Base-by-base conservation (phyloP, 352 stramenopile species). In the Globisporangium middletonii region DNA sequence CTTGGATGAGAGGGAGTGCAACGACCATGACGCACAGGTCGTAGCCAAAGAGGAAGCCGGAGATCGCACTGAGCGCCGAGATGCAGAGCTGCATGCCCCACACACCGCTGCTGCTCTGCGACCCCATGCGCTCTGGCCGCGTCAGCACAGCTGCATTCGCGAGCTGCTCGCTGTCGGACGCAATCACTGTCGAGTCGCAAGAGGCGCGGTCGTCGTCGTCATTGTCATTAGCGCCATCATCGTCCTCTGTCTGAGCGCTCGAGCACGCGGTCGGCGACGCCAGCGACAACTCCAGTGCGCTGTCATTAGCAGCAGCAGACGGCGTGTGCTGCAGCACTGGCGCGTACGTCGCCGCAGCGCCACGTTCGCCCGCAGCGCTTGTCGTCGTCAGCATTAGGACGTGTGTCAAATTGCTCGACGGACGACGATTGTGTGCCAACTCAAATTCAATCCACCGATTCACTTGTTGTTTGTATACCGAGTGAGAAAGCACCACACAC, bases 11-110 rank as follows among this genome's bases (percentile, higher is more conserved):
- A 37, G 79, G 77, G 52, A 89, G 59, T 12, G 77, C 79, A 27
- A 89, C 62, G 15, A 89, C 74, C 79, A 89, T 89, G 57, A 89
- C 79, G 44, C 79, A 89, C 26, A 89, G 61, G 50, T 89, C 79
- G 60, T 89, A 89, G 47, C 79, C 79, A 27, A 89, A 89, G 12
- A 89, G 65, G 50, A 89, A 89, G 0, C 79, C 79, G 12, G 77
- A 88, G 49, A 89, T 64, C 15, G 79, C 79, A 37, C 79, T 89
- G 38, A 89, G 68, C 18, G 65, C 75, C 33, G 74, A 81, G 28
- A 89, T 72, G 55, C 68, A 78, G 37, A 71, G 35, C 52, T 89
- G 77, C 28, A 69, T 72, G 7, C 58, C 51, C 41, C 67, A 64
- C 16, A 18, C 27, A 0, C 38, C 19, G 4, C 15, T 41, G 28